Percentiles rank a stretch among this genome's conserved stretches.
Conservation (phyloP, 1,284 basidiomycete species). For the Naganishia cerealis region DNA sequence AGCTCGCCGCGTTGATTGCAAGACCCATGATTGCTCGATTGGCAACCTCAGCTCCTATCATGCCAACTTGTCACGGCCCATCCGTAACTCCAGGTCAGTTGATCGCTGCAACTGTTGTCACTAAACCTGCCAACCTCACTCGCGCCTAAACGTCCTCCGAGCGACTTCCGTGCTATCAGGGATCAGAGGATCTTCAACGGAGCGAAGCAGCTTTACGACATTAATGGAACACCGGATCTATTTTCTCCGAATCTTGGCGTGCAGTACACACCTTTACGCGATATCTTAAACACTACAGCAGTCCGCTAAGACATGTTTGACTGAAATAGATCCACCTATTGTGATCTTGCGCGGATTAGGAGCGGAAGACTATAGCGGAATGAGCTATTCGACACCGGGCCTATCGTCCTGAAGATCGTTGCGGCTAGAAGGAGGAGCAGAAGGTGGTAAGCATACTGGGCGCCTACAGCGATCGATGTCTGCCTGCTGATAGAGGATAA, state of each 20-base stretch:
- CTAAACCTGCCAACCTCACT: background rate
- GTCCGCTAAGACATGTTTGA: background rate
- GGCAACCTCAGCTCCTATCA: too few species aligned
- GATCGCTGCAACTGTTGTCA: background rate
- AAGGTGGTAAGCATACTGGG: background rate
- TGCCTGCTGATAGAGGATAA: background rate
- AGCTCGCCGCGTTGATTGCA: too few species aligned
- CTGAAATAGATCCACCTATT: background rate
- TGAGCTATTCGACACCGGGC: background rate
- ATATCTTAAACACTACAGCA: background rate
- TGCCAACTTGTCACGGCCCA: too few species aligned
- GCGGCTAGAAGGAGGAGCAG: background rate
- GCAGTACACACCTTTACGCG: background rate
- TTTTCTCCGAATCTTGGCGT: background rate
- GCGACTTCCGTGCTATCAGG: background rate
- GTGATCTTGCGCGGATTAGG: background rate
- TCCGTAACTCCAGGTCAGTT: background rate
- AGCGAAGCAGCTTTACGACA: background rate
- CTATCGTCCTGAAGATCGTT: background rate
- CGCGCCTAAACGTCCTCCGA: background rate
- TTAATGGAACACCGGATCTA: background rate
- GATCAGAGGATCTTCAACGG: conserved; percentile 3
- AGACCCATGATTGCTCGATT: too few species aligned
- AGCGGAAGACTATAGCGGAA: background rate
- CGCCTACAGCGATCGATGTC: too few species aligned